Evolutionary conservation across 495 filamentous ascomycete species (phyloP).

Genomic region (Xylaria bambusicola): DNA sequence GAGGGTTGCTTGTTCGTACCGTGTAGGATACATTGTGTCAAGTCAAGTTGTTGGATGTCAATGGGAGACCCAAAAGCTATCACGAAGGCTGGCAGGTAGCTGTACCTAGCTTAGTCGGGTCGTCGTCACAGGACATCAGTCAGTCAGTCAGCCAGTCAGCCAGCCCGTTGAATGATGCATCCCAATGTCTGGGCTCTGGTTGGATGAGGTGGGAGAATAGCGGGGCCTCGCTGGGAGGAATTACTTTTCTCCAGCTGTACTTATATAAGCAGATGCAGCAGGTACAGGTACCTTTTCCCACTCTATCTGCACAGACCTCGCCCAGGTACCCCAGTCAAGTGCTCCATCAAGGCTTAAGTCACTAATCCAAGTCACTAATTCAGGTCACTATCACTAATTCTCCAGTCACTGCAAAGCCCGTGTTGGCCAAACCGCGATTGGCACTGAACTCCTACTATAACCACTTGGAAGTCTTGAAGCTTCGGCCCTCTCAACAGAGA

Average conservation of each 20-base stretch:
- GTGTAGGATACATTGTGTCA: slow-evolving; percentile 45
- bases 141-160: background rate
- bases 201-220: background rate
- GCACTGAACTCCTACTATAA: slow-evolving; percentile 5
- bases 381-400: too few relatives aligned
- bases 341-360: background rate
- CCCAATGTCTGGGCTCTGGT: slow-evolving; percentile 9
- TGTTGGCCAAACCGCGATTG: slow-evolving; percentile 21
- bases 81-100: background rate
- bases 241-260: slow-evolving; percentile 14
- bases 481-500: too few relatives aligned
- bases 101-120: too few relatives aligned
- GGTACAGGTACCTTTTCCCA: too few relatives aligned
- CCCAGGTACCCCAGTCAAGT: background rate
- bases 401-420: too few relatives aligned
- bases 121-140: background rate
- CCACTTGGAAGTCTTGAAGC: too few relatives aligned
- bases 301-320: too few relatives aligned
- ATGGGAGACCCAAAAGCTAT: too few relatives aligned
- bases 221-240: background rate
- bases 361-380: too few relatives aligned
- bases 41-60: slow-evolving; percentile 1
- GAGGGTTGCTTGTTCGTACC: slow-evolving; percentile 26
- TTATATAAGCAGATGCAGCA: too few relatives aligned
- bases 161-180: too few relatives aligned